Evolutionary conservation across 371 early-diverging fungal genomes (phyloP).

Genomic region (Mortierella sp.): DNA sequence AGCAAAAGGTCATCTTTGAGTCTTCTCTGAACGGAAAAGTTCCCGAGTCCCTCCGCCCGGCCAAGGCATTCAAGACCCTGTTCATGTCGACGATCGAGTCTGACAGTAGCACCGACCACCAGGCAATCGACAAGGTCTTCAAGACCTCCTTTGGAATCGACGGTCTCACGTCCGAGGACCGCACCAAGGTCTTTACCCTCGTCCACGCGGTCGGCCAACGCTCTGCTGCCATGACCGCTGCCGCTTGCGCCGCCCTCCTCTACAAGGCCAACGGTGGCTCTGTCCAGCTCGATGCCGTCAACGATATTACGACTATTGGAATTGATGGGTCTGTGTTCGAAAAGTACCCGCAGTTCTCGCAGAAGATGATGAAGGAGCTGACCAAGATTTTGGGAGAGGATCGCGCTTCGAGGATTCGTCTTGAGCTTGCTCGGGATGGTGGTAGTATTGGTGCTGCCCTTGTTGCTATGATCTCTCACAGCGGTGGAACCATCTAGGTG

Average conservation of each 20-base stretch:
- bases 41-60: slow-evolving; percentile 30
- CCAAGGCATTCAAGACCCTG: slow-evolving; percentile 60
- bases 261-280: slow-evolving; percentile 50
- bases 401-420: slow-evolving; percentile 55
- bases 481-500: slow-evolving; percentile 50
- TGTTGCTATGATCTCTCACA: slow-evolving; percentile 52
- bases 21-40: slow-evolving; percentile 34
- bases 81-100: slow-evolving; percentile 74
- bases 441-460: slow-evolving; percentile 62
- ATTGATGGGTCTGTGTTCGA: slow-evolving; percentile 61
- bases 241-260: slow-evolving; percentile 51
- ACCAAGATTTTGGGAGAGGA: slow-evolving; percentile 51
- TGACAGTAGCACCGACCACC: slow-evolving; percentile 66
- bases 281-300: slow-evolving; percentile 41
- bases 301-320: slow-evolving; percentile 56
- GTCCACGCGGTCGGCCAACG: slow-evolving; percentile 45
- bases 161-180: slow-evolving; percentile 40
- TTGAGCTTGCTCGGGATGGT: slow-evolving; percentile 60
- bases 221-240: slow-evolving; percentile 52
- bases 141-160: slow-evolving; percentile 43
- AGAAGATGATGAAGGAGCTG: slow-evolving; percentile 50
- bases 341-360: slow-evolving; percentile 56
- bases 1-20: slow-evolving; percentile 33
- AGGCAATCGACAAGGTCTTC: slow-evolving; percentile 43
- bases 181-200: slow-evolving; percentile 37